These are phyloP conservation scores for Trichosanthes cucumerina DNA, from an alignment of 306 rosid genomes.

Conservation along the genomic window DNA sequence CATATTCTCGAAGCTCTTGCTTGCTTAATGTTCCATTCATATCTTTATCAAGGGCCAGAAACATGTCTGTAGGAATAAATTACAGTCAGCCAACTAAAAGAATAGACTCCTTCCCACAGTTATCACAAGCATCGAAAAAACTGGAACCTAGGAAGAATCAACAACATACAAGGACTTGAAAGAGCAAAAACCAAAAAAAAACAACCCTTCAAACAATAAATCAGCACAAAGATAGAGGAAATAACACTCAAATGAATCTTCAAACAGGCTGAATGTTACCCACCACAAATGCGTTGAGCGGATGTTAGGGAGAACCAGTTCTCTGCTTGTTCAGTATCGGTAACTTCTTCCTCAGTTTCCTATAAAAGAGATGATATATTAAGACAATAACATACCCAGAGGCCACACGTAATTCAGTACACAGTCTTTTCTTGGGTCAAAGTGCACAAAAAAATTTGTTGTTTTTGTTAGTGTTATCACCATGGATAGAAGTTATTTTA, in stretches of 20 bases:
- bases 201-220: not conserved
- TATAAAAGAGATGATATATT: slow-evolving; percentile 15
- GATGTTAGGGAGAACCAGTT: slow-evolving; percentile 98
- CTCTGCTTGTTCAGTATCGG: slow-evolving; percentile 98
- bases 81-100: slow-evolving; percentile 7
- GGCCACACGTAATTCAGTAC: not conserved
- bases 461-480: not conserved
- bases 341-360: slow-evolving; percentile 99
- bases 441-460: not conserved
- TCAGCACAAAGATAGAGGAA: slow-evolving; percentile 3
- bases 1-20: slow-evolving; percentile 95
- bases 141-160: not conserved
- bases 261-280: slow-evolving; percentile 25
- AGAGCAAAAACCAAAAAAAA: not conserved
- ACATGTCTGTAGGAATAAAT: slow-evolving; percentile 55
- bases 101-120: not conserved
- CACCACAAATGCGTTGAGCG: slow-evolving; percentile 96
- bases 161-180: not conserved
- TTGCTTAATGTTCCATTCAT: slow-evolving; percentile 73
- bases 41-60: slow-evolving; percentile 88
- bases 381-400: not conserved
- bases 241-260: slow-evolving; percentile 9
- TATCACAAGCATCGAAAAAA: not conserved
- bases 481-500: not conserved
- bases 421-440: not conserved